Evolutionary conservation across 2,329 filamentous ascomycete genomes (phyloP).

Genomic region (Xylaria multiplex): DNA sequence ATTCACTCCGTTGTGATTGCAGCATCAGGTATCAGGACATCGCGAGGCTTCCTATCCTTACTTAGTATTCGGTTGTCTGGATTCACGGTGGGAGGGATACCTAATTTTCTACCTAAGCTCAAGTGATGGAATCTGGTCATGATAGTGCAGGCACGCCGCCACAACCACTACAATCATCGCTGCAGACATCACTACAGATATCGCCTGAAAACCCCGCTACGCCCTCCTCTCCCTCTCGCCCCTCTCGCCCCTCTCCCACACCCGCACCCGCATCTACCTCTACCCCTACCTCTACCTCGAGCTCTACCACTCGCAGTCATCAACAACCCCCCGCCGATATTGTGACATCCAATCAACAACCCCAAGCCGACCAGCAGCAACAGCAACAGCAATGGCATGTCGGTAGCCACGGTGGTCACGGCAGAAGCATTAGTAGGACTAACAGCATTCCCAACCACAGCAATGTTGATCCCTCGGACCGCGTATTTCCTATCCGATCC

Average conservation of each 20-base stretch:
- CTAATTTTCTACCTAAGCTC: not conserved
- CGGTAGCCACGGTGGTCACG: not conserved
- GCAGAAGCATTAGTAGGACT: no score
- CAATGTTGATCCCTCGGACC: constrained; percentile 58
- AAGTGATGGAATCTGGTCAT: constrained; percentile 35
- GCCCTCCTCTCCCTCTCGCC: no score
- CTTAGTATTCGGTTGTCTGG: not conserved
- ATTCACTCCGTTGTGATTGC: not conserved
- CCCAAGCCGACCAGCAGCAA: not conserved
- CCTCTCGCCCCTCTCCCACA: not conserved
- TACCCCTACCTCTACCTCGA: not conserved
- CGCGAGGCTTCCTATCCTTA: not conserved
- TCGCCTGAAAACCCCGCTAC: not conserved
- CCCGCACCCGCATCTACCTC: not conserved
- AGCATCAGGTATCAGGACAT: not conserved
- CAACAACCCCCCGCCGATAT: not conserved
- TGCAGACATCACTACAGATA: constrained; percentile 6
- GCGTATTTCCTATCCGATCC: constrained; percentile 85
- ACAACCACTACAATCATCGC: constrained; percentile 3
- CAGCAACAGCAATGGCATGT: not conserved
- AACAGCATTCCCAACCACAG: not conserved
- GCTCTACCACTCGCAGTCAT: not conserved
- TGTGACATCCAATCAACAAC: not conserved
- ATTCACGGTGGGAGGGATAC: constrained; percentile 22
- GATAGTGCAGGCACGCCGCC: constrained; percentile 30